Base-by-base conservation (phyloP, 441 rosid genomes). In the Corymbia citriodora region DNA sequence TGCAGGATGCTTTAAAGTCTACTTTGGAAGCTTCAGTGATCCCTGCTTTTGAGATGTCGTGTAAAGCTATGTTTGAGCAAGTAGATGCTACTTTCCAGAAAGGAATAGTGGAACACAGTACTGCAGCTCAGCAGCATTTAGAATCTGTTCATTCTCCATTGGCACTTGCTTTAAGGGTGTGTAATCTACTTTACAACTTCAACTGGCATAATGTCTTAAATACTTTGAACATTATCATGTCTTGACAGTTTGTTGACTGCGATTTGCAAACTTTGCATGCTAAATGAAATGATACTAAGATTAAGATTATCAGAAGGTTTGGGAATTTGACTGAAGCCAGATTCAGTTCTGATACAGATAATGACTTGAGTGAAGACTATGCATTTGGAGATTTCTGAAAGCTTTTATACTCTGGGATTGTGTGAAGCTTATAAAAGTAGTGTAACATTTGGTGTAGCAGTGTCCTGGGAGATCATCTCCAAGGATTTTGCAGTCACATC, bases 31-130 rank as follows among this genome's bases (percentile, higher is more conserved):
- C 95, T 88, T 94, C 94, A 49, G 90, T 95, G 91, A 92, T 95
- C 88, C 98, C 98, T 92, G 93, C 95, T 87, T 96, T 96, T 93
- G 96, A 96, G 94, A 93, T 89, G 93, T 93, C 98, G 53, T 96
- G 96, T 93, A 94, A 93, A 93, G 92, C 94, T 68, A 93, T 96
- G 96, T 95, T 96, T 92, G 96, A 93, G 85, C 98, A 96, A 94
- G 92, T 96, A 19, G 96, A 95, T 91, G 88, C 95, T 57, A 93
- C 96, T 31, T 95, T 96, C 89, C 96, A 95, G 93, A 94, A 93
- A 92, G 97, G 96, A 92, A 92, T 96, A 88, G 87, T 90, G 45
- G 97, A 96, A 91, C 97, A 95, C 94, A 92, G 95, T 92, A 92
- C 91, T 53, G 94, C 96, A 88, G 94, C 95, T 88, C 94, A 92